Evolutionary conservation across 495 filamentous ascomycete species (phyloP), one percentile per base, ranked within the genome.

Genomic region (Xylaria nigripes): DNA sequence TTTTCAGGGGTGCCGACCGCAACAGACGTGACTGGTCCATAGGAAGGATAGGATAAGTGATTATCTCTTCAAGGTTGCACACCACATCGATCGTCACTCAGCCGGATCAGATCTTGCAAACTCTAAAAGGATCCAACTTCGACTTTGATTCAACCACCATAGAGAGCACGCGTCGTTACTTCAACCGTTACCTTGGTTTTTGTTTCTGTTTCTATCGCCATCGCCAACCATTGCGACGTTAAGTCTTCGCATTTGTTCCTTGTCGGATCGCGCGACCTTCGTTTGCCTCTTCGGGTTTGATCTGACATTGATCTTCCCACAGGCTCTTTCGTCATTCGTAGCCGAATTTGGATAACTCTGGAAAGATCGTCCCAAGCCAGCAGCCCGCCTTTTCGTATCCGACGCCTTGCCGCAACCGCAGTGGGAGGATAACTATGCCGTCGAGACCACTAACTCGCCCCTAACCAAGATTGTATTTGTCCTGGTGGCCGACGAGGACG

Each of bases 351-450:
- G 43, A 23, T 21, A 38, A 48, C 16, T 40, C 38, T n/a, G 19
- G 25, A 55, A 48, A 46, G 25, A 45, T 48, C 46, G 36, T 55
- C 16, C 25, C 53, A 23, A 36, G 46, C 38, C 36, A 12, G n/a
- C 19, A 38, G 30, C 16, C 22, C 21, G 27, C 51, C 51, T 22
- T 15, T 16, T 22, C 15, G 21, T 7, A 38, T 66, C 56, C 23
- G 54, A 50, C 45, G 21, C 42, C 55, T 46, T 48, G 58, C 61
- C 55, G 52, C 22, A 34, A 52, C 48, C 23, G 36, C 30, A 41
- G 19, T 45, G 29, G 54, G 57, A 58, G 54, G 45, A 43, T 59
- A 54, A 61, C 64, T 67, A 67, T 67, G 64, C 57, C 64, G 61
- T 57, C 64, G 25, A 50, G 46, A 56, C 56, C 58, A 50, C 61